Percentiles rank a stretch among this genome's conserved stretches.
phyloP scores from a whole-genome alignment of 257 asterid genomes.

The Penstemon davidsonii region DNA sequence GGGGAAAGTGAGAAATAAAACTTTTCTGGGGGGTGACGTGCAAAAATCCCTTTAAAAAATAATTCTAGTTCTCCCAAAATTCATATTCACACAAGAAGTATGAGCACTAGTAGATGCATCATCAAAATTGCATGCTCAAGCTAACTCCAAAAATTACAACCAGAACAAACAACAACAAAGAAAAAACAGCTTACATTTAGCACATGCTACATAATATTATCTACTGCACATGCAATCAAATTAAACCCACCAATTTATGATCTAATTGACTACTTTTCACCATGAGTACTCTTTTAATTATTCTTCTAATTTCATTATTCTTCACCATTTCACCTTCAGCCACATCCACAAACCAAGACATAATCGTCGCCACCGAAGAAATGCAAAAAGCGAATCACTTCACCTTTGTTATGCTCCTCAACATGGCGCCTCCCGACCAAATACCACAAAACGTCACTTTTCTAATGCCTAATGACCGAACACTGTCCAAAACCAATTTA shows the following conservation, averaged over 20 bases:
- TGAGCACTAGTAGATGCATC: slow-evolving; percentile 46
- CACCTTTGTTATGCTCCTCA: slow-evolving; percentile 67
- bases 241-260: slow-evolving; percentile 1
- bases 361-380: slow-evolving; percentile 49
- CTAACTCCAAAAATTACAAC: slow-evolving; percentile 24
- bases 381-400: slow-evolving; percentile 76
- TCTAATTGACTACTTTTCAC: not conserved
- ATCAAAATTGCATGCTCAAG: slow-evolving; percentile 48
- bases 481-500: slow-evolving; percentile 39
- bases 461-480: slow-evolving; percentile 71
- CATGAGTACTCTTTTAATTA: slow-evolving; percentile 13
- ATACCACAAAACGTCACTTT: slow-evolving; percentile 50
- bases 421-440: slow-evolving; percentile 57
- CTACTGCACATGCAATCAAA: not conserved
- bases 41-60: no score
- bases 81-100: slow-evolving; percentile 39
- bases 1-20: no score
- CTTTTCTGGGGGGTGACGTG: no score
- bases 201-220: slow-evolving; percentile 17
- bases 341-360: slow-evolving; percentile 21
- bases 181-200: not conserved
- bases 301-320: slow-evolving; percentile 19
- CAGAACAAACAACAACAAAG: no score
- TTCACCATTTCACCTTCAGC: slow-evolving; percentile 18
- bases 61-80: no score